phyloP scores from a whole-genome alignment of 768 basidiomycete species.

The Psilocybe sp. region DNA sequence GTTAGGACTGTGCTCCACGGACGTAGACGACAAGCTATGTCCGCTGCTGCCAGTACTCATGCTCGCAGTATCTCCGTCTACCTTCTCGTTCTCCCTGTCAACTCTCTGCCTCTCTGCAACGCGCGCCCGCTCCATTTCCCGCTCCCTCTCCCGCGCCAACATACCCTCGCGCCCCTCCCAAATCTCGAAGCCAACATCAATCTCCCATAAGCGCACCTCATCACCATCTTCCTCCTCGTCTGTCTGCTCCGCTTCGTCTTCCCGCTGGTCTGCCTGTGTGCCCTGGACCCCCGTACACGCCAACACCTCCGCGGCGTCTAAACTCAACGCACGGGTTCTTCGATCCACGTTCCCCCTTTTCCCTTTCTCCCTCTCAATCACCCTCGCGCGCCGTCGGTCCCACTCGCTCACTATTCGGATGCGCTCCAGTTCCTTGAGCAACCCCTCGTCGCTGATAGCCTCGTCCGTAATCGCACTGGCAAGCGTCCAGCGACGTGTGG shows the following conservation, averaged over 20 bases:
- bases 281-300: too few relatives aligned
- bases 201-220: conserved; percentile 3
- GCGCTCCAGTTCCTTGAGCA: conserved; percentile 43
- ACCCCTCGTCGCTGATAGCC: conserved; percentile 44
- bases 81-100: too few relatives aligned
- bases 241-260: conserved; percentile 4
- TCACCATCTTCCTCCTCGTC: conserved; percentile 3
- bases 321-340: too few relatives aligned
- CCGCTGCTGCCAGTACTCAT: too few relatives aligned
- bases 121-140: not conserved
- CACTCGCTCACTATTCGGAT: conserved; percentile 24
- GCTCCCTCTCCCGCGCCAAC: not conserved
- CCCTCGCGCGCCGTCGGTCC: not conserved
- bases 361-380: not conserved
- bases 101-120: not conserved
- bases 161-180: conserved; percentile 5
- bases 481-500: conserved; percentile 31
- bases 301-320: too few relatives aligned
- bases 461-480: conserved; percentile 50
- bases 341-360: not conserved
- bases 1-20: too few relatives aligned
- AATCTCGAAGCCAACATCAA: conserved; percentile 11
- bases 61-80: too few relatives aligned
- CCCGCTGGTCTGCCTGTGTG: not conserved
- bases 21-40: too few relatives aligned